Evolutionary conservation across 805 yeast species (phyloP), one percentile per base, ranked within the genome.

Genomic region (Myxozyma neglecta): DNA sequence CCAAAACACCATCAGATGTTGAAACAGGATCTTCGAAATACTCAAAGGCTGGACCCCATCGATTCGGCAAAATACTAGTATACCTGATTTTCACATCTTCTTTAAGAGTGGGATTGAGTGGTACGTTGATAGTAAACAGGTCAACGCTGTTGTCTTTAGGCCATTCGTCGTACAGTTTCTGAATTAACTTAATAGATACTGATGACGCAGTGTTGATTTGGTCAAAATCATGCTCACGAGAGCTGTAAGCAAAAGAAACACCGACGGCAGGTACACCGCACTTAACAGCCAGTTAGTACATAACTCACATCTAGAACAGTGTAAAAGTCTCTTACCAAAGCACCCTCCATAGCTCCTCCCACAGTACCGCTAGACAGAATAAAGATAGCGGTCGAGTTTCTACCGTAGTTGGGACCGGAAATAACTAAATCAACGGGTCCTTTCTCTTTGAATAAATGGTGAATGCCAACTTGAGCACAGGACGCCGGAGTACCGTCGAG

Each of bases 401-500:
- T 84, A 24, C 99, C 99, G 68, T 88, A 93, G 72, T 94, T 94
- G 7, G 99, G 99, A 0, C 99, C 99, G 58, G 96, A 88, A 24
- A 94, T 74, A 5, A 94, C 97, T 61, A 93, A 77, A 74, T 94
- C 97, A 24, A 92, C 84, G 0, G 87, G 87, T 3, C 81, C 82
- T 24, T 77, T 73, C 16, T 73, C 72, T 42, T 64, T 55, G 61
- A 81, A 79, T 58, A 91, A 73, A 71, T 90, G 90, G 70, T 90
- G 86, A 48, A 89, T 75, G 1, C 97, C 99, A 59, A 94, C 83
- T 74, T 93, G 97, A 3, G 96, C 82, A 75, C 97, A 90, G 1
- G 97, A 88, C 14, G 98, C 99, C 0, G 99, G 99, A 0, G 99
- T 94, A 46, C 97, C 96, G 73, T 90, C 91, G 10, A 94, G 77